Conservation (phyloP, 2,329 filamentous ascomycete genomes). For the Cercospora berteroae region DNA sequence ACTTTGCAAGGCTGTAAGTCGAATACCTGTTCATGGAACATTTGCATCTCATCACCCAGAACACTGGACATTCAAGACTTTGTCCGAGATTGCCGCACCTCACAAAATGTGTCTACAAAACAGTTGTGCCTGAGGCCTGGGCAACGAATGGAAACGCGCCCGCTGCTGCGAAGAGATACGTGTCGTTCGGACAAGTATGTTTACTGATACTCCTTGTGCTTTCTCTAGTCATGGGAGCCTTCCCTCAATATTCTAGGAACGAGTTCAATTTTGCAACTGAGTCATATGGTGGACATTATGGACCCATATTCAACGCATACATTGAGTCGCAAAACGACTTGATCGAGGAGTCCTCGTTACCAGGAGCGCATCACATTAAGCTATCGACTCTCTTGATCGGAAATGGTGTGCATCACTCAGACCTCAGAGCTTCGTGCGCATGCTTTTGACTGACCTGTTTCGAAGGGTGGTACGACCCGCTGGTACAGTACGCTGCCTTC, state of each 20-base stretch:
- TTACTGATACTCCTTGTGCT: slow-evolving; percentile 43
- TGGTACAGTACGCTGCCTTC: slow-evolving; percentile 57
- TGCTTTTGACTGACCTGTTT: background rate
- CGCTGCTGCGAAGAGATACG: background rate
- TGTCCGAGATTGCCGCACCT: background rate
- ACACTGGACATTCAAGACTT: too few relatives aligned
- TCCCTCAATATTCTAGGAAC: slow-evolving; percentile 40
- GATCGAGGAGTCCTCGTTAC: slow-evolving; percentile 41
- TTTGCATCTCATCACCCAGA: too few relatives aligned
- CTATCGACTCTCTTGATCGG: slow-evolving; percentile 34
- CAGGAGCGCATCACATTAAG: slow-evolving; percentile 37
- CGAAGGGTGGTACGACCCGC: slow-evolving; percentile 54
- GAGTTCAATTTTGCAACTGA: slow-evolving; percentile 38
- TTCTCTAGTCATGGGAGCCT: slow-evolving; percentile 63
- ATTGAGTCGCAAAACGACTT: slow-evolving; percentile 35
- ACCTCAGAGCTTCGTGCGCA: background rate
- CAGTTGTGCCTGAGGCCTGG: background rate
- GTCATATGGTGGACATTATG: slow-evolving; percentile 35
- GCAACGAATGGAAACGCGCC: background rate
- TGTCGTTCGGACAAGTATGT: background rate
- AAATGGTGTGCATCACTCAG: slow-evolving; percentile 41
- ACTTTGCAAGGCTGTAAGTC: background rate
- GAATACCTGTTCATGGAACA: background rate
- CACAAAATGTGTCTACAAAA: background rate
- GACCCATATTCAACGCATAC: slow-evolving; percentile 35